phyloP scores from a whole-genome alignment of 2,329 filamentous ascomycete genomes.

The Pyricularia sp. region DNA sequence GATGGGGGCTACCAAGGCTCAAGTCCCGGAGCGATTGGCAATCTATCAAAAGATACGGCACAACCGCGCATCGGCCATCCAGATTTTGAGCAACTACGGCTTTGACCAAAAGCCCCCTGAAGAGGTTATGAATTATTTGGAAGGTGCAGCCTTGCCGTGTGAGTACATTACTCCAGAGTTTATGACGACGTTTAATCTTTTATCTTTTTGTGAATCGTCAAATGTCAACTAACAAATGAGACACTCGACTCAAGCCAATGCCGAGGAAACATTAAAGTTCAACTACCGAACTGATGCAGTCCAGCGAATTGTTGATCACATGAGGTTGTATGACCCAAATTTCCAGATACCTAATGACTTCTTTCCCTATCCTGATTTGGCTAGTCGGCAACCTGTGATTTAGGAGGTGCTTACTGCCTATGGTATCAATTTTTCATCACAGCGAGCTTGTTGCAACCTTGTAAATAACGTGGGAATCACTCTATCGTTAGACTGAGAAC shows the following conservation, averaged over 20 bases:
- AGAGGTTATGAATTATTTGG: not conserved
- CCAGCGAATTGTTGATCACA: not conserved
- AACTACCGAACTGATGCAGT: not conserved
- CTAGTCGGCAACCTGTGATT: not conserved
- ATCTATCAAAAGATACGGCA: slow-evolving; percentile 14
- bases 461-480: too few species aligned
- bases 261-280: not conserved
- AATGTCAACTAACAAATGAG: not conserved
- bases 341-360: not conserved
- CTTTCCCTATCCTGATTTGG: not conserved
- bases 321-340: not conserved
- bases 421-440: too few species aligned
- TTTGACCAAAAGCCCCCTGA: slow-evolving; percentile 11
- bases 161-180: not conserved
- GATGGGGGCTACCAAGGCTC: slow-evolving; percentile 7
- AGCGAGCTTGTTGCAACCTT: too few species aligned
- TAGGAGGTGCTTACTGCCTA: not conserved
- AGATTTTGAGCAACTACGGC: slow-evolving; percentile 20
- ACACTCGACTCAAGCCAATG: not conserved
- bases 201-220: not conserved
- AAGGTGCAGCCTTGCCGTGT: not conserved
- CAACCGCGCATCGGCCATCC: slow-evolving; percentile 16
- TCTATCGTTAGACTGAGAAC: too few species aligned
- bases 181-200: too few species aligned
- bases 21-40: slow-evolving; percentile 10